Evolutionary conservation across 805 yeast species (phyloP).

Genomic region (Wickerhamiella alocasiicola): DNA sequence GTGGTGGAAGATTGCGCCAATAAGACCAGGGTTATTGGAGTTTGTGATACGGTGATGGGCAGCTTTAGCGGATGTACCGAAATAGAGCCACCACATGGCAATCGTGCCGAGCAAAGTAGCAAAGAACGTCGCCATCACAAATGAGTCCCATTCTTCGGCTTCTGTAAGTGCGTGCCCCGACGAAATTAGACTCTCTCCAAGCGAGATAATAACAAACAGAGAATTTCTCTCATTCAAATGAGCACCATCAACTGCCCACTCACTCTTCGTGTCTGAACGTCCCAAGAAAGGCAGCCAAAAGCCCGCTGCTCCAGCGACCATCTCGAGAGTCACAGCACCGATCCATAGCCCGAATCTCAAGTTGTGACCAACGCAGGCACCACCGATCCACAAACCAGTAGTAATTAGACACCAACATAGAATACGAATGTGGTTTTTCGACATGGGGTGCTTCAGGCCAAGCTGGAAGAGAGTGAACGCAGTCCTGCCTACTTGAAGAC

Average conservation of each 20-base stretch:
- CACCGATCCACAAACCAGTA: slow-evolving; percentile 1
- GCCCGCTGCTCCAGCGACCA: neutral
- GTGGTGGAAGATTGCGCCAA: neutral
- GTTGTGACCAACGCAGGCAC: slow-evolving; percentile 6
- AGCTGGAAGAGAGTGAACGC: neutral
- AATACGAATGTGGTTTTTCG: neutral
- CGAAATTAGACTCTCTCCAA: slow-evolving; percentile 5
- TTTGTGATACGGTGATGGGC: neutral
- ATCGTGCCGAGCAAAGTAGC: slow-evolving; percentile 1
- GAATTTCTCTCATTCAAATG: slow-evolving; percentile 1
- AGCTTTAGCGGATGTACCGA: neutral
- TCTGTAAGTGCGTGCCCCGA: neutral
- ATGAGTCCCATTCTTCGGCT: slow-evolving; percentile 1
- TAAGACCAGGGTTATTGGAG: neutral
- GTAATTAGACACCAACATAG: neutral
- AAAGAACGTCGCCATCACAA: neutral
- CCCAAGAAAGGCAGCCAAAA: neutral
- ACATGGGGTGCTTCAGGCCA: neutral
- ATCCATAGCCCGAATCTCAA: slow-evolving; percentile 1
- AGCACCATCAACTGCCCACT: slow-evolving; percentile 1
- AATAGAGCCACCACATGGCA: slow-evolving; percentile 6
- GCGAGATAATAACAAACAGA: slow-evolving; percentile 3
- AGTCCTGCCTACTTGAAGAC: neutral
- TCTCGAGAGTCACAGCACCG: neutral
- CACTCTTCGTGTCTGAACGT: neutral